phyloP scores from a whole-genome alignment of 371 early-diverging fungal species.

The Mortierella sp. region DNA sequence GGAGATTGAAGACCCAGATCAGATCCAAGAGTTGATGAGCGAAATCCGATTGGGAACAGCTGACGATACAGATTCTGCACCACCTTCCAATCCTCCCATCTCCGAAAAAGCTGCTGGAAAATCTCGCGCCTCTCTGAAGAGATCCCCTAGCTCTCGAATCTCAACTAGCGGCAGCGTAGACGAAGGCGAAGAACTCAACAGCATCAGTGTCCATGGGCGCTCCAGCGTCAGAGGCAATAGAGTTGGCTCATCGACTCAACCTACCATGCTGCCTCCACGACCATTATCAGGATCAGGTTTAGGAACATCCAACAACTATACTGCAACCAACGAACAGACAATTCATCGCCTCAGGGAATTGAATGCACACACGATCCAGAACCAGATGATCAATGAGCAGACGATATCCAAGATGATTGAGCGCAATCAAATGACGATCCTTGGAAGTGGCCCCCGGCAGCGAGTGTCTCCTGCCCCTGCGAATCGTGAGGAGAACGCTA shows the following conservation, averaged over 20 bases:
- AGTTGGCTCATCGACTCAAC: conserved; percentile 27
- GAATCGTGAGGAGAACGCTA: conserved; percentile 62
- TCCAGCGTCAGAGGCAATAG: conserved; percentile 12
- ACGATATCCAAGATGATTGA: conserved; percentile 77
- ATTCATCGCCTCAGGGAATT: conserved; percentile 56
- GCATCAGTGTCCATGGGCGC: conserved; percentile 25
- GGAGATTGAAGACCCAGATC: conserved; percentile 61
- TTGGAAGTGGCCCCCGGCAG: conserved; percentile 55
- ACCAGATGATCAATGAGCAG: conserved; percentile 66
- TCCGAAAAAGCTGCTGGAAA: conserved; percentile 19
- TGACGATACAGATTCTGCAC: conserved; percentile 6
- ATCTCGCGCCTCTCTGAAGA: conserved; percentile 8
- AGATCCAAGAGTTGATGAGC: conserved; percentile 55
- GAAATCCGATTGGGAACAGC: conserved; percentile 48
- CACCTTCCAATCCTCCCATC: conserved; percentile 1
- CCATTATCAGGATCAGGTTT: conserved; percentile 31
- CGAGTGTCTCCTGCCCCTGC: conserved; percentile 51
- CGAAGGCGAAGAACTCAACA: conserved; percentile 23
- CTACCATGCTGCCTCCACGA: conserved; percentile 35
- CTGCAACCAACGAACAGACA: conserved; percentile 51
- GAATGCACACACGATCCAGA: conserved; percentile 57
- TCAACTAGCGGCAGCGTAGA: conserved; percentile 2
- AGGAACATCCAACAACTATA: conserved; percentile 26
- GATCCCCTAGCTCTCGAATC: conserved; percentile 7
- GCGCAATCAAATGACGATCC: conserved; percentile 65